Evolutionary conservation across 2,329 filamentous ascomycete species (phyloP), one percentile per base, ranked within the genome.

Genomic region (Aureobasidium sp.): DNA sequence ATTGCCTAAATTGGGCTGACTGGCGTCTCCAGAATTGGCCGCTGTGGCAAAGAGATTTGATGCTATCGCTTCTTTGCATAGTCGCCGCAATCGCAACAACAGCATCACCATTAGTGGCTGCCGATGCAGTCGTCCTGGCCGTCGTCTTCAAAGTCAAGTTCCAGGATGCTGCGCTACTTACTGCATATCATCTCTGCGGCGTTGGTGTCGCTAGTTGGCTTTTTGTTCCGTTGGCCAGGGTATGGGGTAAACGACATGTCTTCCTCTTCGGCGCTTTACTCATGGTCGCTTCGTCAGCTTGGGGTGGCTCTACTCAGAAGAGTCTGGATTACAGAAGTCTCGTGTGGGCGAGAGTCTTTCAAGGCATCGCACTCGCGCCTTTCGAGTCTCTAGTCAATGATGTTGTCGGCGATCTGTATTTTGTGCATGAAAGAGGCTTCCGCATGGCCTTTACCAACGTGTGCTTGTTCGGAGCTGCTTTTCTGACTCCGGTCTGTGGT

Each of bases 371-470:
- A 0, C 82, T 91, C 17, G 91, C 91, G 8, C 92, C 93, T 0
- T 97, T 94, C 67, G 93, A 97, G 75, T 89, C 90, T 1, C 78
- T 97, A 20, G 88, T 97, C 62, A 96, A 96, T 73, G 90, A 90
- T 1, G 87, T 86, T 53, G 89, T 97, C 7, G 93, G 91, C 44
- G 93, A 97, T 73, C 72, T 97, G 57, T 97, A 93, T 75, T 94
- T 87, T 73, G 91, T 97, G 29, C 93, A 93, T 76, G 85, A 89
- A 74, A 74, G 83, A 61, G 91, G 92, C 36, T 84, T 88, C 67
- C 84, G 92, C 61, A 97, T 97, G 93, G 93, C 93, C 0, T 80
- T 96, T 61, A 82, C 81, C 5, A 89, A 88, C 68, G 79, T 89
- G 37, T 81, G 84, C n/a, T 76, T 90, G 2, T 90, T 88, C 66